Conservation (phyloP, 2,329 filamentous ascomycete species). For the Nemania sp. region DNA sequence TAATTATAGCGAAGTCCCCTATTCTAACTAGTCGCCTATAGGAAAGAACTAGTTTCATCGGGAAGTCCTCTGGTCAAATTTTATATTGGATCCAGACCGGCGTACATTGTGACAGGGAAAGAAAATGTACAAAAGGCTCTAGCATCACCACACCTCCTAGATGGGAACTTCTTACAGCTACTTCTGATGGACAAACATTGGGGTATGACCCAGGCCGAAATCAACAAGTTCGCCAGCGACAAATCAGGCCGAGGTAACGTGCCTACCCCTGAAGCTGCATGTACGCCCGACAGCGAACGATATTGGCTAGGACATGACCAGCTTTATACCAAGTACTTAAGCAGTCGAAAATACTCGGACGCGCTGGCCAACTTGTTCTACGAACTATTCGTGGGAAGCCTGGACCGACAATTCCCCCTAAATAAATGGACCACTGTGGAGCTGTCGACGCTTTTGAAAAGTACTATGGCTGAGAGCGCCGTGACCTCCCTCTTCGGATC, state of each 20-base stretch:
- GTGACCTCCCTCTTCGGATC: constrained; percentile 31
- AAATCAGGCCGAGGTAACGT: constrained; percentile 20
- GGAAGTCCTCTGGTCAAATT: too few relatives aligned
- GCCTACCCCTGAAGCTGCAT: constrained; percentile 23
- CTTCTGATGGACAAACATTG: constrained; percentile 22
- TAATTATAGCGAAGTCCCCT: too few relatives aligned
- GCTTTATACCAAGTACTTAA: constrained; percentile 25
- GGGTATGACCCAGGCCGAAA: constrained; percentile 20
- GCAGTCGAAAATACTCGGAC: constrained; percentile 9
- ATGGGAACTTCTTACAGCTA: constrained; percentile 8
- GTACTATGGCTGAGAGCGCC: constrained; percentile 32
- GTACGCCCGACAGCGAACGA: constrained; percentile 22
- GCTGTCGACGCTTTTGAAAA: neutral
- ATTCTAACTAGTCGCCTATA: too few relatives aligned
- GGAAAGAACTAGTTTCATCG: too few relatives aligned
- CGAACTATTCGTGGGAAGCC: constrained; percentile 14
- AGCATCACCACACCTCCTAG: constrained; percentile 10
- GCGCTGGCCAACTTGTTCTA: constrained; percentile 21
- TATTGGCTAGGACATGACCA: constrained; percentile 29
- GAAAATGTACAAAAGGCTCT: constrained; percentile 25
- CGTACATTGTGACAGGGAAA: constrained; percentile 23
- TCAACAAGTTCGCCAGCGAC: constrained; percentile 23
- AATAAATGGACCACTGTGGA: neutral
- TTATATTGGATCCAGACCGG: constrained; percentile 6
- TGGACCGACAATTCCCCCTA: constrained; percentile 4